Evolutionary conservation across 2,329 filamentous ascomycete species (phyloP), one percentile per base, ranked within the genome.

Genomic region (Cadophora sp.): DNA sequence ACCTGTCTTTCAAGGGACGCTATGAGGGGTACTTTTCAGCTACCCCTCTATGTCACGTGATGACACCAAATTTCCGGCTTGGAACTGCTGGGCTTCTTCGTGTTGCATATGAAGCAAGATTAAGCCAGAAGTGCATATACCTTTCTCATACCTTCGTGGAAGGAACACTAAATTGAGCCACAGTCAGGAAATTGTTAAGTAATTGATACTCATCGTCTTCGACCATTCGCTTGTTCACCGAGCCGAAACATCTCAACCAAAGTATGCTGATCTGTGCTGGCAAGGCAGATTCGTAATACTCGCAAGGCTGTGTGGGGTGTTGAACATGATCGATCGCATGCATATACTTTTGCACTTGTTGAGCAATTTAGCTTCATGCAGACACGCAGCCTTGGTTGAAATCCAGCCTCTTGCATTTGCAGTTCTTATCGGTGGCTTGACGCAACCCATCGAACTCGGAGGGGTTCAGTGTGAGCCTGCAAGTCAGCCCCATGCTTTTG

Each of bases 291-390:
- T 53, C 50, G 50, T 53, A 51, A 53, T 53, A 24, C 24, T 53
- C 4, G 26, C 50, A 53, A 53, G 50, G 50, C 50, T 53, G 24
- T 53, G 24, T 53, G 24, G 50, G 50, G 50, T 43, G 24, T 14
- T 27, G 11, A 27, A 7, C 29, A 27, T 27, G 50, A 53, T 27
- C 50, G 50, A 53, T 53, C 50, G 50, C 24, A 12, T 27, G 50
- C 50, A 53, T 53, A 53, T 27, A 19, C 50, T 53, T 53, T 29
- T 53, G 50, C 50, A 53, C 50, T 53, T 53, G 50, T 53, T 53
- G 50, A 53, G 50, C 4, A 27, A 5, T 53, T 53, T 53, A 53
- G 50, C 50, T 53, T 53, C 50, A 53, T 53, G 50, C 50, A 53
- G 50, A 53, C 50, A 53, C 5, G 24, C 50, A 53, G 50, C 50